Base-by-base conservation (phyloP, 2,329 filamentous ascomycete species). In the Ophiocordyceps camponoti-leonardi region DNA sequence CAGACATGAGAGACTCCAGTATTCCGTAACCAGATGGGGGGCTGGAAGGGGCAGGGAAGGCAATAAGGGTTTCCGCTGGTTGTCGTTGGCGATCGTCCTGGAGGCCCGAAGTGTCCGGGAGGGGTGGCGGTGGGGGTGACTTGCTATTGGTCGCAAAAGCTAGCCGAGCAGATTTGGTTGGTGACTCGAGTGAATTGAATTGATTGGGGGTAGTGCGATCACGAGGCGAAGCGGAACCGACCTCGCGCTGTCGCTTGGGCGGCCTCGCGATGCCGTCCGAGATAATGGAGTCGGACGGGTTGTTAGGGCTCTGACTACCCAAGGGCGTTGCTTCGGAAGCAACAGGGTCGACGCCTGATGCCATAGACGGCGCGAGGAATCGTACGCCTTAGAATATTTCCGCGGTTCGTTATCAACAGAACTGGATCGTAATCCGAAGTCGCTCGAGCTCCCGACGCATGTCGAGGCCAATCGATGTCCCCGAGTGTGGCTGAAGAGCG, bases 21-120 rank as follows among this genome's bases (percentile, higher is more conserved):
- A 67, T 71, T 48, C 63, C 68, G 45, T 74, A 72, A n/a, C 65
- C 65, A 19, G 72, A 69, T 45, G 75, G 74, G 39, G 75, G 71
- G 55, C 66, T 75, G 44, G 63, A 67, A 33, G 64, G 65, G 35
- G 64, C 60, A 45, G 64, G 61, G 44, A 65, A 61, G 44, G 65
- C 64, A 44, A 60, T 58, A 45, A 57, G 47, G 56, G 51, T 44
- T 41, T 51, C 48, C 19, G 57, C 56, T 53, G 72, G 67, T 48
- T 66, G 64, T 51, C 65, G 66, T 43, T 66, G 66, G 49, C 66
- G 65, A 54, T 74, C 67, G 55, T 77, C 73, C 51, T 72, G 71
- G 35, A 74, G 58, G 44, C 71, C 72, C 46, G 69, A 71, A 33
- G 71, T 71, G 50, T 67, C 72, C 19, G 73, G 73, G 49, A 76